Conservation (phyloP, 306 rosid species). For the Trifolium subterraneum region DNA sequence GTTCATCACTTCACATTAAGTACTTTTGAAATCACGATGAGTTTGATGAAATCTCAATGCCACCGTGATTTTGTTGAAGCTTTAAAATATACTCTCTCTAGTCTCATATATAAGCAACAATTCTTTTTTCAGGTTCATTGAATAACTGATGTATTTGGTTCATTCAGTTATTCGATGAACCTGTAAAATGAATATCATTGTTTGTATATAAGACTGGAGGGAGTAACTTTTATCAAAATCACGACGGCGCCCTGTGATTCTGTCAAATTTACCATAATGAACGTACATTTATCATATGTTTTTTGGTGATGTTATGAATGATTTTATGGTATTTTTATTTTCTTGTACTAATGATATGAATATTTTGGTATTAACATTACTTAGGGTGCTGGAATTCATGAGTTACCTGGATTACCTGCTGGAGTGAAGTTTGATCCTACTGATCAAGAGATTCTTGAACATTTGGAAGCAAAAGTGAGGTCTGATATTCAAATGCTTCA, state of each 20-base stretch:
- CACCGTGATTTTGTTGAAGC: background rate
- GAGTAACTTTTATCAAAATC: background rate
- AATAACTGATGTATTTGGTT: too few relatives aligned
- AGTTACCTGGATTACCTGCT: conserved; percentile 78
- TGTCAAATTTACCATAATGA: background rate
- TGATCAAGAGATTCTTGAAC: conserved; percentile 79
- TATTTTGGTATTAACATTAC: conserved; percentile 11
- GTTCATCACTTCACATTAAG: conserved; percentile 53
- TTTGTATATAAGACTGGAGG: too few relatives aligned
- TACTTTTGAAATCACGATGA: background rate
- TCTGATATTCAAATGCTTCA: conserved; percentile 69
- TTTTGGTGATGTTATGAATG: conserved; percentile 25
- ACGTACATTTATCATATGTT: background rate
- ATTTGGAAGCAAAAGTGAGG: conserved; percentile 72
- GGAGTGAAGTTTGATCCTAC: conserved; percentile 91
- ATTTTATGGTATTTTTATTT: background rate
- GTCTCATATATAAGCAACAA: too few relatives aligned
- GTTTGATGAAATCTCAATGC: too few relatives aligned
- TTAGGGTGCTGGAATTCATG: conserved; percentile 64
- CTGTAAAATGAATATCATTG: too few relatives aligned
- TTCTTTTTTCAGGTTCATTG: too few relatives aligned
- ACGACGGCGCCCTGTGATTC: background rate
- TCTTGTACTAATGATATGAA: background rate
- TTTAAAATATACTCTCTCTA: too few relatives aligned
- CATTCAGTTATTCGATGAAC: too few relatives aligned